Base-by-base conservation (phyloP, 2,329 filamentous ascomycete genomes). In the Microcyclospora tardicrescens region DNA sequence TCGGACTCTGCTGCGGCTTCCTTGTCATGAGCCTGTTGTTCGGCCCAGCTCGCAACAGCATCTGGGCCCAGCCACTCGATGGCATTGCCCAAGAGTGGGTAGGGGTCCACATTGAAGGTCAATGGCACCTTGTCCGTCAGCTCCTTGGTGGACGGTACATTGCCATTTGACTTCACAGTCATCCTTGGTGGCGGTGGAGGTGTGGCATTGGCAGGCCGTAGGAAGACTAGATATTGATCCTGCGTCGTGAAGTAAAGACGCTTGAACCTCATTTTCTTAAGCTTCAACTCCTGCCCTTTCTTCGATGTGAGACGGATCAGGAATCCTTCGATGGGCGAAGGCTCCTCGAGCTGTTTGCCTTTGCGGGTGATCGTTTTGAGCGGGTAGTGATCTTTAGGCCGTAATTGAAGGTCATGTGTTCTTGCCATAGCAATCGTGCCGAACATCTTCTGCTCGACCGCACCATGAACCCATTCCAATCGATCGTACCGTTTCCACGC, bases 401-500 rank as follows among this genome's bases (percentile, higher is more conserved):
- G 68, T 30, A 81, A 56, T 53, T 81, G 76, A 12, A 81, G 67
- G 36, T 81, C 76, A 51, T 81, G 77, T 2, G 76, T 75, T 36
- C 68, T 70, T 45, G 73, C 65, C 76, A 81, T 79, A 27, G 74
- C 77, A 45, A 81, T 74, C 0, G 75, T 72, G 28, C 77, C 77
- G 45, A 79, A 79, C 77, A 81, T 81, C 43, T 72, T 74, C 46
- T 75, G 68, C 52, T 81, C 77, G 38, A 79, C 77, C 10, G 65
- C 63, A 12, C 77, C 77, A 54, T 78, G 69, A 4, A 81, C 64
- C 77, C 77, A 81, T 57, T 81, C 77, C 12, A 81, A 61, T 16
- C 77, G 67, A 50, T 81, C 77, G 51, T 81, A 81, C 34, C 77
- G 66, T 56, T 77, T 78, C 77, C 77, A 81, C 3, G 75, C 77